phyloP scores from a whole-genome alignment of 768 basidiomycete species.

The Tricholoma terreum region DNA sequence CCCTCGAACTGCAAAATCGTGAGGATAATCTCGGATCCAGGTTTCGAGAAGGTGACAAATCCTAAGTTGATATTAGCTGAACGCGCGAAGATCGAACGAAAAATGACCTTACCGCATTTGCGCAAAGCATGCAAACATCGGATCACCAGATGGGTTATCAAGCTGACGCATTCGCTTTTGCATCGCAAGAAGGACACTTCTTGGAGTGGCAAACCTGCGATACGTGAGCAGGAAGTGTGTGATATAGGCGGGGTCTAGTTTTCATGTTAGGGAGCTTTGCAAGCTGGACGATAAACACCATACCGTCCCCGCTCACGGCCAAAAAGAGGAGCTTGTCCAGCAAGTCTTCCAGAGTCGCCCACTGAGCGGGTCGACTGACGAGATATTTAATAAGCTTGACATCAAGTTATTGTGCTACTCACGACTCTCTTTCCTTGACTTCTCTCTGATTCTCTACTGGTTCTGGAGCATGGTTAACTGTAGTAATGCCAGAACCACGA shows the following conservation, averaged over 20 bases:
- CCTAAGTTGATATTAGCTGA: conserved; percentile 34
- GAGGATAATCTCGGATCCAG: conserved; percentile 74
- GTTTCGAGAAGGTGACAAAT: conserved; percentile 76
- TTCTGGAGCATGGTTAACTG: neutral
- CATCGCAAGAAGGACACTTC: conserved; percentile 80
- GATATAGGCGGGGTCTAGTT: conserved; percentile 69
- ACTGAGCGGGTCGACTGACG: conserved; percentile 55
- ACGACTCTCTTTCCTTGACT: conserved; percentile 36
- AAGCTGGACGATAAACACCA: conserved; percentile 6
- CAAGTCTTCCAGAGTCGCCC: conserved; percentile 74
- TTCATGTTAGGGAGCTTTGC: conserved; percentile 1
- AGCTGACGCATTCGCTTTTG: conserved; percentile 82
- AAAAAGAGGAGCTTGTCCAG: conserved; percentile 81
- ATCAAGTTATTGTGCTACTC: neutral
- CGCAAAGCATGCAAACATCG: conserved; percentile 83
- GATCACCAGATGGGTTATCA: conserved; percentile 69
- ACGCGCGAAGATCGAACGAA: conserved; percentile 2
- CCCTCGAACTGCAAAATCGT: conserved; percentile 77
- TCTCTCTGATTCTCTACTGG: conserved; percentile 27
- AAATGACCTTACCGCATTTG: conserved; percentile 67
- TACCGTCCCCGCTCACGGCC: conserved; percentile 83
- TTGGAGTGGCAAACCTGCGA: conserved; percentile 77
- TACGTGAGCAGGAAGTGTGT: conserved; percentile 82
- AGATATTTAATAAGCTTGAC: neutral
- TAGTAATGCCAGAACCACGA: neutral